phyloP scores from a whole-genome alignment of 2,329 filamentous ascomycete species.

The Sarocladium brachiariae region DNA sequence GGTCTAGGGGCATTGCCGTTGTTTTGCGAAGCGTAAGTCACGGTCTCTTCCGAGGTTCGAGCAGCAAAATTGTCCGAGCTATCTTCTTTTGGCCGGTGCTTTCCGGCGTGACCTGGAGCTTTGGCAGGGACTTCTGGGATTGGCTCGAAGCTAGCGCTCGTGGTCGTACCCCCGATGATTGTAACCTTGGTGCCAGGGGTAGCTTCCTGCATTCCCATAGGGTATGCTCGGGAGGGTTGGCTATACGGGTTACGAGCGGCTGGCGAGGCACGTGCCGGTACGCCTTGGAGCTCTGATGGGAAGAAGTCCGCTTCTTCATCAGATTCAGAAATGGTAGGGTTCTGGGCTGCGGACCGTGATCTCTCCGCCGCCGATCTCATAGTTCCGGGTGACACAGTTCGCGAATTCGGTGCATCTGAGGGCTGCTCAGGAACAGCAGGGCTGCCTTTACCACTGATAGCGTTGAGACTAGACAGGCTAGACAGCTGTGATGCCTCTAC shows the following conservation, averaged over 20 bases:
- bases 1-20: conserved; percentile 24
- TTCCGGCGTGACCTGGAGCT: conserved; percentile 18
- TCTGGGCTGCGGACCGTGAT: conserved; percentile 21
- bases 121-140: conserved; percentile 27
- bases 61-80: neutral
- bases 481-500: conserved; percentile 35
- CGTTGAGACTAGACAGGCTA: conserved; percentile 32
- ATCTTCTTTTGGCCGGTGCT: conserved; percentile 12
- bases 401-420: neutral
- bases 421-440: neutral
- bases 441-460: conserved; percentile 27
- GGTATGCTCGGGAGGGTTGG: conserved; percentile 3
- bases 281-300: conserved; percentile 9
- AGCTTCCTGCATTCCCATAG: conserved; percentile 15
- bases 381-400: conserved; percentile 15
- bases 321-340: conserved; percentile 36
- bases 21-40: conserved; percentile 17
- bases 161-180: conserved; percentile 24
- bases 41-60: conserved; percentile 1
- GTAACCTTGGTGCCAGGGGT: conserved; percentile 27
- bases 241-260: conserved; percentile 8
- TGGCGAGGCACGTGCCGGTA: neutral
- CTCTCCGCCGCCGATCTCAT: conserved; percentile 26
- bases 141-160: conserved; percentile 21
- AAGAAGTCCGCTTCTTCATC: conserved; percentile 29